phyloP scores from a whole-genome alignment of 345 rosid genomes.

The Leavenworthia alabamica region DNA sequence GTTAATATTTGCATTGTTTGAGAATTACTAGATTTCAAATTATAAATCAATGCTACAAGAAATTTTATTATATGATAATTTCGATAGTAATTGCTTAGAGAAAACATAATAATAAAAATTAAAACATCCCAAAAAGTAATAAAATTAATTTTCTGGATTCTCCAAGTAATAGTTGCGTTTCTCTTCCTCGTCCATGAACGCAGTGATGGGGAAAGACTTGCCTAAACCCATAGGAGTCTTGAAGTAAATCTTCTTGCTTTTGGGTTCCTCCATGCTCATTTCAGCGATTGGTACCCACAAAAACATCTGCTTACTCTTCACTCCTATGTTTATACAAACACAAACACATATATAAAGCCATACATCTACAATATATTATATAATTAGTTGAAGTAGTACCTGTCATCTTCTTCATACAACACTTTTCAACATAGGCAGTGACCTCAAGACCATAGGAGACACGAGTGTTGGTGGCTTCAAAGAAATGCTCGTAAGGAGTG shows the following conservation, averaged over 20 bases:
- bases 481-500: constrained; percentile 75
- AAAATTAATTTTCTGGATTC: constrained; percentile 21
- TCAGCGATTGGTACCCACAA: constrained; percentile 84
- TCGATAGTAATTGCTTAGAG: background rate
- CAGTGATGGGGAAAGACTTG: constrained; percentile 59
- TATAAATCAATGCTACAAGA: background rate
- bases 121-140: background rate
- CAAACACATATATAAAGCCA: background rate
- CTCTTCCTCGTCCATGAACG: constrained; percentile 76
- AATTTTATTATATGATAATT: background rate
- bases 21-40: background rate
- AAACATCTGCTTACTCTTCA: constrained; percentile 80
- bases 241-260: constrained; percentile 51
- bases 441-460: constrained; percentile 71
- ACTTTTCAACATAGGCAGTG: constrained; percentile 71
- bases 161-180: constrained; percentile 45
- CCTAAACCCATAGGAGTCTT: constrained; percentile 92
- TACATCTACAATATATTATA: background rate
- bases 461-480: constrained; percentile 44
- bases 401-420: constrained; percentile 83
- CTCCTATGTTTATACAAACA: constrained; percentile 10
- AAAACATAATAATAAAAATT: background rate
- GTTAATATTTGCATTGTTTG: background rate
- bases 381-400: constrained; percentile 30
- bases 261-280: constrained; percentile 59